phyloP scores from a whole-genome alignment of 2,329 filamentous ascomycete species.

The Trichoderma lentiforme region DNA sequence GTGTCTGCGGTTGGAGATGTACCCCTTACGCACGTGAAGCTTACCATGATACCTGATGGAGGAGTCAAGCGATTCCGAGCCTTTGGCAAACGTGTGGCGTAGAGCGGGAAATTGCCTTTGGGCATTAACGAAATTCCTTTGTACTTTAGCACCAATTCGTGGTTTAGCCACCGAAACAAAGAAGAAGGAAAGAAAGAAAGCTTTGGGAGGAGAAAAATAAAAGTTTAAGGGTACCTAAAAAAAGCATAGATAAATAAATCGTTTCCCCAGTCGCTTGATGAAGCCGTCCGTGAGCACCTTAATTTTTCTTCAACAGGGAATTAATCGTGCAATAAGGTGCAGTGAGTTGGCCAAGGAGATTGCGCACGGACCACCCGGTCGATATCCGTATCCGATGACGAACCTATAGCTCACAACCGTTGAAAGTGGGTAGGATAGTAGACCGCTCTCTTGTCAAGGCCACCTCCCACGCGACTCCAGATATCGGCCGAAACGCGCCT shows the following conservation, averaged over 20 bases:
- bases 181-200: neutral
- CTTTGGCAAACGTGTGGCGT: slow-evolving; percentile 34
- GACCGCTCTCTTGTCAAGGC: slow-evolving; percentile 15
- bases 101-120: neutral
- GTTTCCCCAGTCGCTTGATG: neutral
- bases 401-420: slow-evolving; percentile 7
- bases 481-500: neutral
- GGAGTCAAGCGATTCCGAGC: slow-evolving; percentile 80
- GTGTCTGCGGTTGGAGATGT: slow-evolving; percentile 52
- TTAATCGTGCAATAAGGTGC: neutral
- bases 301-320: neutral
- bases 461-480: slow-evolving; percentile 13
- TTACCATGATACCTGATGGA: slow-evolving; percentile 90
- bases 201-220: neutral
- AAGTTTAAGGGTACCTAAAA: neutral
- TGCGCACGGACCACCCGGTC: slow-evolving; percentile 18
- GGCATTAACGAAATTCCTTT: neutral
- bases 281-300: neutral
- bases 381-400: slow-evolving; percentile 15
- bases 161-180: neutral
- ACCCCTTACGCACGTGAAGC: slow-evolving; percentile 76
- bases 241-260: neutral
- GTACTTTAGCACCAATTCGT: neutral
- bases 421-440: slow-evolving; percentile 19
- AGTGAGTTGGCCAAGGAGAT: neutral